Conservation (phyloP, 176 grass and related monocot species). For the Panicum miliaceum region DNA sequence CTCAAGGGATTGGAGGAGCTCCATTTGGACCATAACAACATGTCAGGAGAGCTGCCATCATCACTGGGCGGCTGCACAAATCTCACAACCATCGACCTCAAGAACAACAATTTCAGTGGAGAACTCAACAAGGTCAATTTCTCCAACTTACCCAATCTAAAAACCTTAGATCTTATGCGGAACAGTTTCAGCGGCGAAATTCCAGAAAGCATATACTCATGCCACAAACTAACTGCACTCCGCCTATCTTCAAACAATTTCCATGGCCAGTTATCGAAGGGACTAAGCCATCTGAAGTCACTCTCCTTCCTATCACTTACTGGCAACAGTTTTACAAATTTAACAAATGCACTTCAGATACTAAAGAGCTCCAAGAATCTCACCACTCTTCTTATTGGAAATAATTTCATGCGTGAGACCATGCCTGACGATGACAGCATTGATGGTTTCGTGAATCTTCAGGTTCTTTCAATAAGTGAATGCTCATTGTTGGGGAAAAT, state of each 20-base stretch:
- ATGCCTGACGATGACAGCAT: slow-evolving; percentile 30
- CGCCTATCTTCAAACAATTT: slow-evolving; percentile 29
- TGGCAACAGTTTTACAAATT: slow-evolving; percentile 35
- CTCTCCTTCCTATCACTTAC: slow-evolving; percentile 48
- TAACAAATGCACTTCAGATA: slow-evolving; percentile 39
- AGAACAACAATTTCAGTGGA: slow-evolving; percentile 35
- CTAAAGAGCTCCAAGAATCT: slow-evolving; percentile 39
- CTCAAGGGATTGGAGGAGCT: slow-evolving; percentile 40
- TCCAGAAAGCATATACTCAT: slow-evolving; percentile 57
- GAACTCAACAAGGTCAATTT: slow-evolving; percentile 47
- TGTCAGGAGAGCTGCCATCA: slow-evolving; percentile 50
- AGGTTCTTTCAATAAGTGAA: slow-evolving; percentile 13
- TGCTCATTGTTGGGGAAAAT: slow-evolving; percentile 44
- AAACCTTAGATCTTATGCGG: slow-evolving; percentile 28
- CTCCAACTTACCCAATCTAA: slow-evolving; percentile 28
- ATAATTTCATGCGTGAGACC: slow-evolving; percentile 33
- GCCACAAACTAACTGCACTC: slow-evolving; percentile 44
- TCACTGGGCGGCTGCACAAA: slow-evolving; percentile 39
- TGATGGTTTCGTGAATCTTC: slow-evolving; percentile 43
- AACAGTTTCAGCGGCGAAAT: slow-evolving; percentile 47
- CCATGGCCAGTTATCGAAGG: slow-evolving; percentile 33
- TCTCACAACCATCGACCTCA: slow-evolving; percentile 37
- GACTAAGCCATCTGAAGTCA: slow-evolving; percentile 36
- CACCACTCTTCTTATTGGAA: slow-evolving; percentile 15
- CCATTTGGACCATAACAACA: slow-evolving; percentile 19